These are phyloP conservation scores for Bertia moriformis DNA, from an alignment of 2,329 filamentous ascomycete species.

Conservation along the genomic window DNA sequence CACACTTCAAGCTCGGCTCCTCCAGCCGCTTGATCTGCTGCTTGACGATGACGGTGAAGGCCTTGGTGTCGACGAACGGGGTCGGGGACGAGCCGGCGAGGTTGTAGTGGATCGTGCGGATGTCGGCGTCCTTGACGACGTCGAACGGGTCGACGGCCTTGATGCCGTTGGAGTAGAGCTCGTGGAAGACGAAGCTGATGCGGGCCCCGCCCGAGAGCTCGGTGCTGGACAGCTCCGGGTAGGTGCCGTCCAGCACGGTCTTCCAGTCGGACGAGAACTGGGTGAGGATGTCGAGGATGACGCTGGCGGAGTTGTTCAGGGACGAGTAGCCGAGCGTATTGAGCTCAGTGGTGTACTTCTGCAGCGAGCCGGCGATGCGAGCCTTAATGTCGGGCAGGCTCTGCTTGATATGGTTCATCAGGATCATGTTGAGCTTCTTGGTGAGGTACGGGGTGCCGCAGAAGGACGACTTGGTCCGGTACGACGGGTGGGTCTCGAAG, in stretches of 20 bases:
- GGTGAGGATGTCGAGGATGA: conserved; percentile 95
- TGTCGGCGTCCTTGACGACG: conserved; percentile 91
- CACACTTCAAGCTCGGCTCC: conserved; percentile 93
- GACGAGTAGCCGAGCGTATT: conserved; percentile 77
- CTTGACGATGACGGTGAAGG: conserved; percentile 96
- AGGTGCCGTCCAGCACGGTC: conserved; percentile 90
- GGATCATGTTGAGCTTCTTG: conserved; percentile 89
- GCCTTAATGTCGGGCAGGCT: conserved; percentile 97
- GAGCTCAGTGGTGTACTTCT: conserved; percentile 79
- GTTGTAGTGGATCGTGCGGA: conserved; percentile 93
- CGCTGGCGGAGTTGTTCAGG: conserved; percentile 89
- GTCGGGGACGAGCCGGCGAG: conserved; percentile 93
- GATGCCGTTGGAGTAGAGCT: conserved; percentile 91
- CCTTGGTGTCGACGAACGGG: conserved; percentile 89
- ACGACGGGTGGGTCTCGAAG: conserved; percentile 97
- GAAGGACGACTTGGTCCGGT: conserved; percentile 95
- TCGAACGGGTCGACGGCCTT: conserved; percentile 98
- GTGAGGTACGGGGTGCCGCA: conserved; percentile 95
- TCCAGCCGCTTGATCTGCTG: conserved; percentile 94
- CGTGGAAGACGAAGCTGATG: conserved; percentile 99
- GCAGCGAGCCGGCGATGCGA: conserved; percentile 76
- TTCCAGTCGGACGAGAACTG: conserved; percentile 98
- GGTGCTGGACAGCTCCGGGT: conserved; percentile 82
- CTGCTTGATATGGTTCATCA: conserved; percentile 99
- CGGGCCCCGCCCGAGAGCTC: conserved; percentile 92